phyloP scores from a whole-genome alignment of 1,139 yeast species.

The Geotrichum carabidarum region DNA sequence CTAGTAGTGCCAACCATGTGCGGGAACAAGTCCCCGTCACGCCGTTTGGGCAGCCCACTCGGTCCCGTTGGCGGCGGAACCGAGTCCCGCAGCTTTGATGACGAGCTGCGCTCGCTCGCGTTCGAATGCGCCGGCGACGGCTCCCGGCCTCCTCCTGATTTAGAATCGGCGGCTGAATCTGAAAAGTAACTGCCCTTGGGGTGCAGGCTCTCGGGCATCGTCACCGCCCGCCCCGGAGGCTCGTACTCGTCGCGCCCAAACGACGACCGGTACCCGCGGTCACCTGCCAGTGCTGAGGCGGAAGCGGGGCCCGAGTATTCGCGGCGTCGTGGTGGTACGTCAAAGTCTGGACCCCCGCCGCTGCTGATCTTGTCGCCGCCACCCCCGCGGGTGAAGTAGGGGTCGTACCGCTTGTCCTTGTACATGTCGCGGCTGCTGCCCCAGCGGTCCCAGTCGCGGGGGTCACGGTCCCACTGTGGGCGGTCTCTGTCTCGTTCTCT shows the following conservation, averaged over 20 bases:
- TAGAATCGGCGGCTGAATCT: neutral
- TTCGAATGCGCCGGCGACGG: slow-evolving; percentile 2
- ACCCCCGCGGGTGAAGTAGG: neutral
- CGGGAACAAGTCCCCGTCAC: slow-evolving; percentile 13
- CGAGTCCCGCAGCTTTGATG: neutral
- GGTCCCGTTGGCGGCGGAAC: neutral
- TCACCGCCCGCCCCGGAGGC: neutral
- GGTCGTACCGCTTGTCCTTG: slow-evolving; percentile 3
- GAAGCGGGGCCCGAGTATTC: neutral
- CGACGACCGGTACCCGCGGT: neutral
- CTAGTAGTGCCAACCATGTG: neutral
- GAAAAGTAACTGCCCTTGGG: neutral
- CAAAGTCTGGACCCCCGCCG: neutral
- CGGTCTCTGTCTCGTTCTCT: slow-evolving; percentile 13
- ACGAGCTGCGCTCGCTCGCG: neutral
- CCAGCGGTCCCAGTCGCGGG: slow-evolving; percentile 7
- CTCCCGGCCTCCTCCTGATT: neutral
- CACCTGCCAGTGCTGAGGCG: neutral
- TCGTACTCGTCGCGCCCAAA: neutral
- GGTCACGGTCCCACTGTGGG: no score
- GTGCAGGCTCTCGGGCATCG: neutral
- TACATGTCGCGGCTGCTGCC: slow-evolving; percentile 11
- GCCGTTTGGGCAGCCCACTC: neutral
- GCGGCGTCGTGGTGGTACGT: neutral
- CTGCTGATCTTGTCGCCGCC: neutral